These are phyloP conservation scores for Aureobasidium subglaciale DNA, from an alignment of 2,329 filamentous ascomycete genomes.

Conservation along the genomic window DNA sequence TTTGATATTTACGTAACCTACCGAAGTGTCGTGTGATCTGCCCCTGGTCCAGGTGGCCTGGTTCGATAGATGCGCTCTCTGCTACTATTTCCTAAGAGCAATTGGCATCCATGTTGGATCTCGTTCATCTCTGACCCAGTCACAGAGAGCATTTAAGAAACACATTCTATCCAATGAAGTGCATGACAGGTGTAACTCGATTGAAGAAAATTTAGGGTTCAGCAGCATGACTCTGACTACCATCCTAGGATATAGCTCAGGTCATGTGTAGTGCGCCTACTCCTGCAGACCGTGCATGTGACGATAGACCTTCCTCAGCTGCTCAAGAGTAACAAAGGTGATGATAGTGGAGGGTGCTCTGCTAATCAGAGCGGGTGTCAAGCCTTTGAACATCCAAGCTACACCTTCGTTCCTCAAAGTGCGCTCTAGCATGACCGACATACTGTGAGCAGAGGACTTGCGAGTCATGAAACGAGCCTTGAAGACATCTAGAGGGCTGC, in stretches of 20 bases:
- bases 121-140: too few species aligned
- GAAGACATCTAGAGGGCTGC: slow-evolving; percentile 22
- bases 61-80: too few species aligned
- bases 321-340: slow-evolving; percentile 19
- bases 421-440: slow-evolving; percentile 18
- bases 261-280: neutral
- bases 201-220: neutral
- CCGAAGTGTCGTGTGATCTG: too few species aligned
- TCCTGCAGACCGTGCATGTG: slow-evolving; percentile 16
- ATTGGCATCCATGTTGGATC: too few species aligned
- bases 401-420: slow-evolving; percentile 19
- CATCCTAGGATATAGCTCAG: neutral
- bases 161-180: too few species aligned
- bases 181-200: too few species aligned
- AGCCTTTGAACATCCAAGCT: slow-evolving; percentile 21
- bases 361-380: slow-evolving; percentile 22
- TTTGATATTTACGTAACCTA: too few species aligned
- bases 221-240: neutral
- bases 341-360: slow-evolving; percentile 22
- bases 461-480: slow-evolving; percentile 21
- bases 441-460: slow-evolving; percentile 17
- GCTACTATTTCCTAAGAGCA: too few species aligned
- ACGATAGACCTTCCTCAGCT: slow-evolving; percentile 17
- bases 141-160: too few species aligned
- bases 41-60: too few species aligned